Evolutionary conservation across 371 early-diverging fungal species (phyloP).

Genomic region (Haplosporangium sp.): DNA sequence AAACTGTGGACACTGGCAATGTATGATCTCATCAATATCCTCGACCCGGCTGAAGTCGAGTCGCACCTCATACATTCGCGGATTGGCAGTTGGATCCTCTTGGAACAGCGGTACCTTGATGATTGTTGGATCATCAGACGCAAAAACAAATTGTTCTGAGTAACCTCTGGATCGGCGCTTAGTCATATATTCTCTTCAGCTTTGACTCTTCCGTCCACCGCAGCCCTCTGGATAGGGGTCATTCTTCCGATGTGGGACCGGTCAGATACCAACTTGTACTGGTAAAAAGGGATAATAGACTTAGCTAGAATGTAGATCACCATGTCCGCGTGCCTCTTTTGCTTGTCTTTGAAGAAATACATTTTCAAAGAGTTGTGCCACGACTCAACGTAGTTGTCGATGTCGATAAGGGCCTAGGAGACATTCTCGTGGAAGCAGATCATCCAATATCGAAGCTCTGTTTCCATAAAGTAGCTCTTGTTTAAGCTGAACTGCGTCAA

Average conservation of each 20-base stretch:
- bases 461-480: neutral
- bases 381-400: constrained; percentile 1
- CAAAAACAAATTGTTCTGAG: neutral
- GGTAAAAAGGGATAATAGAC: neutral
- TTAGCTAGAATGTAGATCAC: constrained; percentile 1
- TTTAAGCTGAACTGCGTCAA: neutral
- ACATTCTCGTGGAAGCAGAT: neutral
- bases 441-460: constrained; percentile 2
- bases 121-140: neutral
- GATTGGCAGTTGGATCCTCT: neutral
- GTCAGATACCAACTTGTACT: neutral
- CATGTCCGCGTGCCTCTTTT: neutral
- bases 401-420: neutral
- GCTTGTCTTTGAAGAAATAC: constrained; percentile 6
- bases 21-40: neutral
- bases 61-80: neutral
- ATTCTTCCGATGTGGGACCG: neutral
- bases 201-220: neutral
- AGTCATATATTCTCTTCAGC: neutral
- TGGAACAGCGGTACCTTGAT: neutral
- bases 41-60: neutral
- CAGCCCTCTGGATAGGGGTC: neutral
- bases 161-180: neutral
- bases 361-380: constrained; percentile 1
- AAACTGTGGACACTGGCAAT: neutral